Conservation (phyloP, 163 green algal genomes). For the Volvox carteri region DNA sequence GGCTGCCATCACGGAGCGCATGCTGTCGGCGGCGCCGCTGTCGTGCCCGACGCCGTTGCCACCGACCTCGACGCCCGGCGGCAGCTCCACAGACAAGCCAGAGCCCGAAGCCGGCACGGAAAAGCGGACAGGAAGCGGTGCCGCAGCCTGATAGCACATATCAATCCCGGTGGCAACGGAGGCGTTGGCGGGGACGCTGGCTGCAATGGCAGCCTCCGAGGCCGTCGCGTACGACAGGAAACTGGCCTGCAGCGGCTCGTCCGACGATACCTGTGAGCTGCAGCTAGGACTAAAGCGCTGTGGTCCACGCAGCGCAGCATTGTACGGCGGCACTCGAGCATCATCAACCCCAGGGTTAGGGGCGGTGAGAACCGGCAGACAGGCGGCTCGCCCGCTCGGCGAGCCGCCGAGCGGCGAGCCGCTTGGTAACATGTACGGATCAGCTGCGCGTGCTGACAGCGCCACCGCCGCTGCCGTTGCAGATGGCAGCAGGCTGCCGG, state of each 20-base stretch:
- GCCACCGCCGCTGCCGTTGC: background rate
- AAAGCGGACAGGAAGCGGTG: background rate
- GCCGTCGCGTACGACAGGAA: background rate
- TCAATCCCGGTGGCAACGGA: background rate
- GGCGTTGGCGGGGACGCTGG: background rate
- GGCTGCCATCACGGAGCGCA: background rate
- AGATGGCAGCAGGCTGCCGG: background rate
- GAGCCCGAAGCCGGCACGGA: background rate
- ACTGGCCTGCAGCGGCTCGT: background rate
- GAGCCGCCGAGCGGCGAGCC: too few relatives aligned
- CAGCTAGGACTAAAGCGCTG: background rate
- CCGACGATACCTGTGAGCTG: background rate
- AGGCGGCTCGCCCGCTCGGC: too few relatives aligned
- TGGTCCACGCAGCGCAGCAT: background rate
- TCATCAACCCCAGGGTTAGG: too few relatives aligned
- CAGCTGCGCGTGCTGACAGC: too few relatives aligned
- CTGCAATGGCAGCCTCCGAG: background rate
- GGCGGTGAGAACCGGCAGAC: too few relatives aligned
- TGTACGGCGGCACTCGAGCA: background rate
- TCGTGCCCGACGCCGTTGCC: background rate
- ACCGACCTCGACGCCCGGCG: background rate
- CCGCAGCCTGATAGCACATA: background rate
- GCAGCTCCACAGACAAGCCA: background rate
- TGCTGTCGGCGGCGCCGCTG: background rate
- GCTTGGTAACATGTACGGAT: too few relatives aligned